Conservation (phyloP, 345 rosid species). For the Lepidium sativum region DNA sequence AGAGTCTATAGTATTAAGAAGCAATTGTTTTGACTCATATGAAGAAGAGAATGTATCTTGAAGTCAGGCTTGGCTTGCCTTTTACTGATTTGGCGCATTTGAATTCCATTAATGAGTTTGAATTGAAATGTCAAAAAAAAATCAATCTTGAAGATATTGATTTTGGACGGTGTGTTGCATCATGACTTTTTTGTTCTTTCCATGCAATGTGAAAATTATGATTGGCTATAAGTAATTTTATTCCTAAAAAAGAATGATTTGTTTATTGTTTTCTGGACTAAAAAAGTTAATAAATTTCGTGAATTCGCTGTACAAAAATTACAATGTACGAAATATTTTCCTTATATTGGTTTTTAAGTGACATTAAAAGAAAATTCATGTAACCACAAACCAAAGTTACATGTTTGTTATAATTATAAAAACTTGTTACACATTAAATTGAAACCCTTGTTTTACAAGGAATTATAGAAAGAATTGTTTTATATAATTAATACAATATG, state of each 20-base stretch:
- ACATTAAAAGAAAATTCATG: background rate
- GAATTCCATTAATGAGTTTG: background rate
- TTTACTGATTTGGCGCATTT: background rate
- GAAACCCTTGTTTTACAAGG: background rate
- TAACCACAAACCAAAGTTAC: background rate
- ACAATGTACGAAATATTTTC: background rate
- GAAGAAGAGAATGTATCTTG: background rate
- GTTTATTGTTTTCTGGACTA: background rate
- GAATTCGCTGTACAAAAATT: background rate
- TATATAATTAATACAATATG: too few species aligned
- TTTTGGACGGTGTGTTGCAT: background rate
- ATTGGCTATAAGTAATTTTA: background rate
- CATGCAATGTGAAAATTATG: conserved; percentile 8
- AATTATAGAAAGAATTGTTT: background rate
- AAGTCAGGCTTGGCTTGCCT: background rate
- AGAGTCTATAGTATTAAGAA: background rate
- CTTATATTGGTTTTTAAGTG: background rate
- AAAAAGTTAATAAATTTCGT: too few species aligned
- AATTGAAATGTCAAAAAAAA: conserved; percentile 16
- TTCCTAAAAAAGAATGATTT: too few species aligned
- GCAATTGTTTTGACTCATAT: background rate
- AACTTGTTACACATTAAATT: background rate
- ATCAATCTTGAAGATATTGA: too few species aligned
- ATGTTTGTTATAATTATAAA: background rate
- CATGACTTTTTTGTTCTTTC: background rate